Percentiles rank a stretch among this genome's conserved stretches.
Evolutionary conservation across 1,284 basidiomycete species (phyloP).

Genomic region (Heterobasidion parviporum): DNA sequence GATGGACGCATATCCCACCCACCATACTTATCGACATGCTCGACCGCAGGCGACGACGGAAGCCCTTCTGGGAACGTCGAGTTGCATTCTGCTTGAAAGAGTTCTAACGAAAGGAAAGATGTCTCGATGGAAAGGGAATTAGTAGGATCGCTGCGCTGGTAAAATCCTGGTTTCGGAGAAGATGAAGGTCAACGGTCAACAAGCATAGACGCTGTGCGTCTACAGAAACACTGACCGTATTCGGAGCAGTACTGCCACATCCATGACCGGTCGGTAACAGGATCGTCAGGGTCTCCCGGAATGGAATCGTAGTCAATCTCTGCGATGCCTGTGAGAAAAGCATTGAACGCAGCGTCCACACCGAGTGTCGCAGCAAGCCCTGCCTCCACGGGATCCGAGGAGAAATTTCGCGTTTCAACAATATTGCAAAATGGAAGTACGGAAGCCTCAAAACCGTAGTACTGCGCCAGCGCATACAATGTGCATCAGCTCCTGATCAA

Average conservation of each 20-base stretch:
- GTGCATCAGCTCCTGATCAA: not conserved
- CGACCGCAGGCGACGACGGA: constrained; percentile 31
- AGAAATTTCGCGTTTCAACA: constrained; percentile 36
- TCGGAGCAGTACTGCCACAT: constrained; percentile 48
- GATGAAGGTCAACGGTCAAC: not conserved
- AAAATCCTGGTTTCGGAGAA: constrained; percentile 27
- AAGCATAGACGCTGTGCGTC: not conserved
- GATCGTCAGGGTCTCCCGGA: constrained; percentile 30
- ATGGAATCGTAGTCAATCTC: constrained; percentile 40
- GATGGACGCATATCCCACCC: constrained; percentile 43
- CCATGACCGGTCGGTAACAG: constrained; percentile 35
- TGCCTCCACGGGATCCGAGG: constrained; percentile 25
- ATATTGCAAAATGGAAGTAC: constrained; percentile 40
- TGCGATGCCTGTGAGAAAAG: constrained; percentile 32
- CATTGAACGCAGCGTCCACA: constrained; percentile 26
- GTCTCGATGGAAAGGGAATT: constrained; percentile 41
- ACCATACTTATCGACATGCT: constrained; percentile 38
- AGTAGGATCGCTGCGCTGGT: constrained; percentile 36
- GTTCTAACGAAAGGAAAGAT: constrained; percentile 32
- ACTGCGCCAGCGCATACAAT: constrained; percentile 18
- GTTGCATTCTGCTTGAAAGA: constrained; percentile 37
- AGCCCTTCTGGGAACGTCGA: constrained; percentile 27
- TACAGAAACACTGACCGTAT: constrained; percentile 24
- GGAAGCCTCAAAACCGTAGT: constrained; percentile 36
- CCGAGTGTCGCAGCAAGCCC: constrained; percentile 28